Percentiles rank a stretch among this genome's conserved stretches.
phyloP scores from a whole-genome alignment of 2,329 filamentous ascomycete genomes.

The Penicillium janthinellum region DNA sequence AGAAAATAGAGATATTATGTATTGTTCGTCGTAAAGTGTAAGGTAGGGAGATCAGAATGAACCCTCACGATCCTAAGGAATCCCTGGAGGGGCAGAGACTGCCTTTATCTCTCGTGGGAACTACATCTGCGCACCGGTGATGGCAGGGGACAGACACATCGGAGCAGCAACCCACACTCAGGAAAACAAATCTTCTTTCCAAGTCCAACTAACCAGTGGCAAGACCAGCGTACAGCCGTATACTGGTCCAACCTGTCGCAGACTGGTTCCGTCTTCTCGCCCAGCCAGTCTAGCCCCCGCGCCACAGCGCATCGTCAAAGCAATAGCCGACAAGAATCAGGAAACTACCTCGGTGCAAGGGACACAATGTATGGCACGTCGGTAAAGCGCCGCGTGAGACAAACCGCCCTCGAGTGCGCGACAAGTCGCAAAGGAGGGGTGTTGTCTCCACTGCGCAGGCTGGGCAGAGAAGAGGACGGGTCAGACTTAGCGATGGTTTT shows the following conservation, averaged over 20 bases:
- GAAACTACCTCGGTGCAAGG: conserved; percentile 13
- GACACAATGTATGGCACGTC: not conserved
- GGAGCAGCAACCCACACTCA: not conserved
- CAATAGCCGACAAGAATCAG: conserved; percentile 17
- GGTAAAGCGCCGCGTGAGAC: not conserved
- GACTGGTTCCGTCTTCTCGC: not conserved
- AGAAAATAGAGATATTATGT: too few relatives aligned
- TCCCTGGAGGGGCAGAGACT: not conserved
- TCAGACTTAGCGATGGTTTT: not conserved
- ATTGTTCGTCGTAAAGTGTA: not conserved
- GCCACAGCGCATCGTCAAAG: not conserved
- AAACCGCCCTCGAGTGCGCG: not conserved
- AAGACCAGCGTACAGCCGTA: too few relatives aligned
- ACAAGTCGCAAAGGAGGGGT: not conserved
- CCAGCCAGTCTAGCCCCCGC: conserved; percentile 7
- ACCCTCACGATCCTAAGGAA: not conserved
- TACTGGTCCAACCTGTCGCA: too few relatives aligned
- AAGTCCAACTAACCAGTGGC: not conserved
- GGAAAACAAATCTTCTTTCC: not conserved
- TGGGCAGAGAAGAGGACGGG: not conserved
- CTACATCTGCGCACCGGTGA: not conserved
- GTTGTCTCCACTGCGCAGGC: not conserved
- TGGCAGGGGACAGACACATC: not conserved
- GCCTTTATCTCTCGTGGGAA: not conserved
- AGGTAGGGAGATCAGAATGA: not conserved